Conservation (phyloP, 2,329 filamentous ascomycete genomes). For the Diaporthe helianthi region DNA sequence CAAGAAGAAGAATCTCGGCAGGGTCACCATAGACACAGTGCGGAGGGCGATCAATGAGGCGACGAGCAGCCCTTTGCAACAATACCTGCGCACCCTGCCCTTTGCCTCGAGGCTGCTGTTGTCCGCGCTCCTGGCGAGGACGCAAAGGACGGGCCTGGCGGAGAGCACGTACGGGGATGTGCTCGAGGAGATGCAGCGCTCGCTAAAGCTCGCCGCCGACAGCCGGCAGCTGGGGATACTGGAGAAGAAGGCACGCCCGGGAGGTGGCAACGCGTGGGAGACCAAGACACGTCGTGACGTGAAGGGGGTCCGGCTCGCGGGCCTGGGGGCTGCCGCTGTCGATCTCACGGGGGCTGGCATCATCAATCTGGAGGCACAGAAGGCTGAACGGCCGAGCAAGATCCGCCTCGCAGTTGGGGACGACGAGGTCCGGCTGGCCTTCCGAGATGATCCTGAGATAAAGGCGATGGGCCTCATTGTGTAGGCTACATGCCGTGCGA, state of each 20-base stretch:
- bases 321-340: slow-evolving; percentile 68
- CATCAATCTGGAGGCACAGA: slow-evolving; percentile 80
- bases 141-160: slow-evolving; percentile 81
- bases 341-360: slow-evolving; percentile 89
- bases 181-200: slow-evolving; percentile 80
- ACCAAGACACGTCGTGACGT: slow-evolving; percentile 26
- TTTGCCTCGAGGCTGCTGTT: slow-evolving; percentile 86
- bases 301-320: slow-evolving; percentile 40
- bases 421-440: slow-evolving; percentile 87
- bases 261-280: slow-evolving; percentile 19
- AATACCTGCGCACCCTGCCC: slow-evolving; percentile 83
- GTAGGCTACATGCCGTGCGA: slow-evolving; percentile 32
- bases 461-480: slow-evolving; percentile 69
- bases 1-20: slow-evolving; percentile 52
- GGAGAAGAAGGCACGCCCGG: slow-evolving; percentile 36
- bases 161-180: slow-evolving; percentile 92
- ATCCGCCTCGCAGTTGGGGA: slow-evolving; percentile 86
- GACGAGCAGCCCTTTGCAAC: slow-evolving; percentile 89
- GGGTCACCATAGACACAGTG: slow-evolving; percentile 91
- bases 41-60: slow-evolving; percentile 95
- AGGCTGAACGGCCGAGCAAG: slow-evolving; percentile 86
- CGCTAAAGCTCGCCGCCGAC: slow-evolving; percentile 67
- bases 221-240: slow-evolving; percentile 69
- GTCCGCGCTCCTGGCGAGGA: slow-evolving; percentile 78
- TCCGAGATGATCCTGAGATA: slow-evolving; percentile 87